Base-by-base conservation (phyloP, 352 stramenopile genomes). In the Phytopythium vexans region DNA sequence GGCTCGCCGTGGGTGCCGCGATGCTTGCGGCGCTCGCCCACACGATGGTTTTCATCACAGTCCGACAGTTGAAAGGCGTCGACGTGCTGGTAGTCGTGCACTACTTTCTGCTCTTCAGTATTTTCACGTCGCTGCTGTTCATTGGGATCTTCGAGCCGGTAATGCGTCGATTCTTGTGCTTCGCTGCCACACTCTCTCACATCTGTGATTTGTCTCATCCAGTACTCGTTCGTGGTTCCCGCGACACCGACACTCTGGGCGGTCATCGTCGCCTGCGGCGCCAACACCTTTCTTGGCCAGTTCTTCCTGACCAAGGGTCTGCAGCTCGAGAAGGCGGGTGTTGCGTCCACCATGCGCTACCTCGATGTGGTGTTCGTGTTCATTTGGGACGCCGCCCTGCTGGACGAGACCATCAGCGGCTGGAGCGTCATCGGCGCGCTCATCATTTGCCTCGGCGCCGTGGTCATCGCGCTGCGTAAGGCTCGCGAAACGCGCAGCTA, bases 321-420 rank as follows among this genome's bases (percentile, higher is more conserved):
- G 44, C 78, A 92, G 49, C 58, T 88, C 5, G 82, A 89, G 43
- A 81, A 86, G 47, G 74, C 70, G 7, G 82, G 79, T 32, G 46
- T 85, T 14, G 82, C 79, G 5, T 72, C 79, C 1, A 74, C 85
- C 27, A 89, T 89, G 78, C 70, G 79, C 15, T 89, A 86, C 47
- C 42, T 87, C 36, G 79, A 87, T 56, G 74, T 89, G 8, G 74
- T 86, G 8, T 85, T 70, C 56, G 74, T 86, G 7, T 89, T 89
- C 46, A 51, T 86, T 11, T 88, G 74, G 74, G 76, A 89, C 59
- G 62, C 58, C n/a, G 32, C 61, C 16, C 61, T 82, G 37, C 64
- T 86, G 3, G 50, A 61, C 12, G 77, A 85, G 56, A 44, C 35
- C 10, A 68, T 85, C 52, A 83, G 61, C 60, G 39, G 51, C 37